phyloP scores from a whole-genome alignment of 192 early-diverging fungal species.

The Haplosporangium gracile region DNA sequence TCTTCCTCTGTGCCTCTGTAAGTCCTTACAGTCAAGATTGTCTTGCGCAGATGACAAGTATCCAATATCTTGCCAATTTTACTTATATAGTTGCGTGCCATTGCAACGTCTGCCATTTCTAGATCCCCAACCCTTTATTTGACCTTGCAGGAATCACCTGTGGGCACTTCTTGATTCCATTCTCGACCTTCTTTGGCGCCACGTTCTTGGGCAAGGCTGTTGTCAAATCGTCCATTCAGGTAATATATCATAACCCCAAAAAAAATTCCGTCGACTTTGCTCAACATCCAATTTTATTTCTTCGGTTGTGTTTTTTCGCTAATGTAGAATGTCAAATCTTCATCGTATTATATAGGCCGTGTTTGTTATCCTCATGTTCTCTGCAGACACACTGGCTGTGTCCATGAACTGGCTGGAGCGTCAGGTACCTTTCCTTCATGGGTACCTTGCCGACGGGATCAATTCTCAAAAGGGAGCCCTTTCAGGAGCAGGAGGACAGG shows the following conservation, averaged over 20 bases:
- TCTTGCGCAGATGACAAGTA: background rate
- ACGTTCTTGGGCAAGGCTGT: conserved; percentile 95
- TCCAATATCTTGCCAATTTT: no score
- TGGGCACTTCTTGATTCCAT: conserved; percentile 91
- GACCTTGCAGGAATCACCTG: conserved; percentile 97
- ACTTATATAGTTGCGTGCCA: background rate
- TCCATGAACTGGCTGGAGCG: conserved; percentile 69
- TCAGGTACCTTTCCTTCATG: conserved; percentile 70
- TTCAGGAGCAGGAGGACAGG: conserved; percentile 4
- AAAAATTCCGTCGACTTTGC: background rate
- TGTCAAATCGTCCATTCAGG: conserved; percentile 89
- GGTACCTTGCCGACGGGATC: conserved; percentile 48
- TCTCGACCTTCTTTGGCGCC: conserved; percentile 95
- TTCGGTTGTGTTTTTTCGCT: conserved; percentile 4
- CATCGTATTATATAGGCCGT: conserved; percentile 63
- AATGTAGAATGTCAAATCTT: background rate
- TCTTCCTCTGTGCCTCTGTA: conserved; percentile 91
- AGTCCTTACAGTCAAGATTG: conserved; percentile 2
- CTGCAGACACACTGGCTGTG: conserved; percentile 77
- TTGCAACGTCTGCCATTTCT: background rate
- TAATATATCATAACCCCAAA: conserved; percentile 25
- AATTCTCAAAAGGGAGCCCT: conserved; percentile 43
- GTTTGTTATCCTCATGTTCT: conserved; percentile 87
- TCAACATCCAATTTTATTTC: background rate
- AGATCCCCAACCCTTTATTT: conserved; percentile 97